Evolutionary conservation across 2,329 filamentous ascomycete genomes (phyloP), one percentile per base, ranked within the genome.

Genomic region (Leptographium lundbergii): DNA sequence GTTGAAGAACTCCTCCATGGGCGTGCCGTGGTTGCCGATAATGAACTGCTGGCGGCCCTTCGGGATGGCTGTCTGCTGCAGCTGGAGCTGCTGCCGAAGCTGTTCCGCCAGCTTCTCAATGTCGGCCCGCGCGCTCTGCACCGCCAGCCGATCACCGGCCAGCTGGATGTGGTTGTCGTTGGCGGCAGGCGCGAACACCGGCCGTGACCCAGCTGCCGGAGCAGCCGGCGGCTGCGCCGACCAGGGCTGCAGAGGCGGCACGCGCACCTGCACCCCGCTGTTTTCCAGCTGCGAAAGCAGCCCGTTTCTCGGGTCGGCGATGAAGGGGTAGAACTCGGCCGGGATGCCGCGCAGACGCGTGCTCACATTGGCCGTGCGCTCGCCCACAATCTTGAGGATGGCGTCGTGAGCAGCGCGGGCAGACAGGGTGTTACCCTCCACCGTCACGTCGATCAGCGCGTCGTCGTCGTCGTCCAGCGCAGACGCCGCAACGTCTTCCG

Each of bases 31-130:
- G 62, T 92, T 85, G 57, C 92, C 92, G 63, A 96, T 85, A 68
- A 99, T 94, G 76, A 96, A 97, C 70, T 95, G 91, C 70, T 97
- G 94, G 57, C 90, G 85, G 55, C 89, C 90, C 62, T 87, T 86
- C 71, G 92, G 88, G 65, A 97, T 89, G 6, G 87, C 82, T 50
- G 91, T 77, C 71, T 95, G 86, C 65, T 94, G 84, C 55, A 94
- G 77, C 50, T 86, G 82, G 56, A 97, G 77, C 69, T 89, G 84
- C 61, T 83, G 82, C 65, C 86, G 84, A 25, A 99, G 81, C 68
- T 92, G 81, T 62, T 86, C 82, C 7, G 85, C 89, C 60, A 86
- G 82, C 55, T 84, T 84, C 72, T 96, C 91, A 64, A 97, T 87
- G 67, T 89, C 85, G 51, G 86, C 84, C 60, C 87, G 87, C 29